Evolutionary conservation across 805 yeast genomes (phyloP), one percentile per base, ranked within the genome.

Genomic region (Groenewaldozyma salmanticensis): DNA sequence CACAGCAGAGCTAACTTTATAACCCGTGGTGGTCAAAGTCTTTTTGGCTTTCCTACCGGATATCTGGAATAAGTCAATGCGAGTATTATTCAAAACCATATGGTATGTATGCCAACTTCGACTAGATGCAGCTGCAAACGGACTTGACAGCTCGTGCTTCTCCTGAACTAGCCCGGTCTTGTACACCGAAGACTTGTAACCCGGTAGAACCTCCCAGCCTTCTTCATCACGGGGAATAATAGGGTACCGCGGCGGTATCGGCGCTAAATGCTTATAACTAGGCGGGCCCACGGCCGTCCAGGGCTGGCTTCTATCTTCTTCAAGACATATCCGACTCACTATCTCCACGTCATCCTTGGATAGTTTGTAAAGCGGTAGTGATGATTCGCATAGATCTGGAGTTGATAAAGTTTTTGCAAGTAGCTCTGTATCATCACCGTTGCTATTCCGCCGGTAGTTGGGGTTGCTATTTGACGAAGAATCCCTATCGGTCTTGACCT

Each of bases 21-120:
- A 52, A 20, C 24, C 42, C n/a, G 18, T 21, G 16, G 33, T 39
- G n/a, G 35, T 38, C 5, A 31, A 19, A 29, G 33, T 27, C 27
- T 39, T 37, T 27, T 40, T 21, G 41, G 37, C 21, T 15, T 59
- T 51, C 20, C 36, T n/a, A 13, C 43, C 11, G 5, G 47, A 20
- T 6, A 40, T 37, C 15, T 60, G 52, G 57, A 81, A 83, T 41
- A 88, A 64, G 58, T 82, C 82, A 27, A 88, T 63, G 61, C 85
- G 95, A 1, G 96, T 88, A 16, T 90, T 83, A 65, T 88, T 86
- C 38, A 88, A 65, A 53, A 82, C 94, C 59, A 85, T 67, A 18
- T 81, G 66, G 34, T 71, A 71, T 33, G 71, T 65, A 50, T 68
- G 71, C 97, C 97, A 88, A 7, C 74, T 70, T 46, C 95, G 67